Conservation (phyloP, 2,329 filamentous ascomycete genomes). For the Fusarium begoniae region DNA sequence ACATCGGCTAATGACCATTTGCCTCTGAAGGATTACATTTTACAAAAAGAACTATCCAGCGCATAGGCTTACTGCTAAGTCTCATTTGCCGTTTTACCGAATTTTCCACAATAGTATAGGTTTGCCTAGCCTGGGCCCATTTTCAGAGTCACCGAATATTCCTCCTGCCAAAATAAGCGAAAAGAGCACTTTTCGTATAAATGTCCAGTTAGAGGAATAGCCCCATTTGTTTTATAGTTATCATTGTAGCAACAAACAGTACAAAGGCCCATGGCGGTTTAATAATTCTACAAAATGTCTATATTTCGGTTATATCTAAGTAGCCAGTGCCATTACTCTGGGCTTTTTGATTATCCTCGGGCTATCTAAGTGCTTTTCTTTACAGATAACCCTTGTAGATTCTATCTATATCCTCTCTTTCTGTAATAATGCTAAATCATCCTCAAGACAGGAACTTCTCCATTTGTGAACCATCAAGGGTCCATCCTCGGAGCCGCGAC, state of each 20-base stretch:
- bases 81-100: background rate
- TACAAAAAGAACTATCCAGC: background rate
- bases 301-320: rapidly evolving
- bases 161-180: background rate
- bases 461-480: background rate
- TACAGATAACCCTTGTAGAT: no score
- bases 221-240: background rate
- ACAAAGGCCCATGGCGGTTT: rapidly evolving
- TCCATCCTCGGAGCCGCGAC: background rate
- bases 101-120: background rate
- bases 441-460: background rate
- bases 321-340: rapidly evolving
- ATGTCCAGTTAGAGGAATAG: background rate
- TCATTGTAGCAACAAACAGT: rapidly evolving
- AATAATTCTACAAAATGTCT: rapidly evolving
- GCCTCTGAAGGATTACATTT: background rate
- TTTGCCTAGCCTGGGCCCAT: background rate
- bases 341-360: rapidly evolving
- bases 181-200: background rate
- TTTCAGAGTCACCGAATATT: background rate
- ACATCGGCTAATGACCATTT: background rate
- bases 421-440: rapidly evolving
- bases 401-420: background rate
- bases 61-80: rapidly evolving
- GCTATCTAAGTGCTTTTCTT: no score